A percentile compares a stretch with the other conserved stretches of the same genome.
phyloP scores from a whole-genome alignment of 345 rosid species.

The Abelmoschus esculentus region DNA sequence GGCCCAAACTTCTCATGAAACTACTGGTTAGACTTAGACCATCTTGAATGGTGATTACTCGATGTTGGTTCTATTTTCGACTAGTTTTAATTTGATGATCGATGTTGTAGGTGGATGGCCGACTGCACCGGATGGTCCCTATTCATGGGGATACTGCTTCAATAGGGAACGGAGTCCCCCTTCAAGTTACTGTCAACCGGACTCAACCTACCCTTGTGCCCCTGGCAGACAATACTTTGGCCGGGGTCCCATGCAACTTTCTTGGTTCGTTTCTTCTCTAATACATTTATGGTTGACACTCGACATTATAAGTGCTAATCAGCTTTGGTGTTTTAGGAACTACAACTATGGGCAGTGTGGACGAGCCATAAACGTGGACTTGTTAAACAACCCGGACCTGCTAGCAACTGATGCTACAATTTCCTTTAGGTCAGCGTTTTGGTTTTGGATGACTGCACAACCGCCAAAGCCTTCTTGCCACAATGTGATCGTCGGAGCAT shows the following conservation, averaged over 20 bases:
- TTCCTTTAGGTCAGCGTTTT: constrained; percentile 33
- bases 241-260: constrained; percentile 59
- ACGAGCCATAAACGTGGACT: constrained; percentile 25
- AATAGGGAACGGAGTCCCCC: constrained; percentile 40
- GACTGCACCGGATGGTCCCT: constrained; percentile 60
- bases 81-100: neutral
- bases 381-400: constrained; percentile 38
- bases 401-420: constrained; percentile 36
- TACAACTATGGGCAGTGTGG: constrained; percentile 50
- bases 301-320: too few species aligned
- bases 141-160: constrained; percentile 64
- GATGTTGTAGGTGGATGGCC: constrained; percentile 22
- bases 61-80: neutral
- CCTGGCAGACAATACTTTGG: constrained; percentile 49
- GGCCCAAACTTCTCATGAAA: constrained; percentile 65
- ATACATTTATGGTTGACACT: too few species aligned
- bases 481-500: constrained; percentile 17
- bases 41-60: neutral
- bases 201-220: constrained; percentile 45
- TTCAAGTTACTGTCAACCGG: constrained; percentile 32
- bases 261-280: constrained; percentile 26
- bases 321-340: constrained; percentile 23
- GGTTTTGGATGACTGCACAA: constrained; percentile 37
- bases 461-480: constrained; percentile 33
- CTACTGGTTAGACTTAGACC: constrained; percentile 28